Percentiles rank a stretch among this genome's conserved stretches.
These are phyloP conservation scores for Endogone sp. DNA, from an alignment of 192 early-diverging fungal species.

Conservation along the genomic window DNA sequence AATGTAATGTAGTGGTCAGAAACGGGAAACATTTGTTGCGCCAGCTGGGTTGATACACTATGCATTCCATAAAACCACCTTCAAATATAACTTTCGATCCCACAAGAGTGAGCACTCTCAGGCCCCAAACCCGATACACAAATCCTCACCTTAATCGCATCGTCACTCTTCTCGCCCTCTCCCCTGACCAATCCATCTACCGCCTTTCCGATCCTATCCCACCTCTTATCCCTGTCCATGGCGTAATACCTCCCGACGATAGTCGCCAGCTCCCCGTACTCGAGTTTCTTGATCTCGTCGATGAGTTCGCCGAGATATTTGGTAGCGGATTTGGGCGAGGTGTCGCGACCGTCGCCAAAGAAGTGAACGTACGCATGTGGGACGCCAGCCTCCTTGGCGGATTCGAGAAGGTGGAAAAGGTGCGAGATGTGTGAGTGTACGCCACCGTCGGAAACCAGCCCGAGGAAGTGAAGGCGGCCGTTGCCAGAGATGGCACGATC, in stretches of 20 bases:
- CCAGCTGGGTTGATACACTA: too few species aligned
- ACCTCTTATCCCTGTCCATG: constrained; percentile 99
- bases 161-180: constrained; percentile 66
- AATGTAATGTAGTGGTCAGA: background rate
- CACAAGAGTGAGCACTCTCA: too few species aligned
- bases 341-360: constrained; percentile 98
- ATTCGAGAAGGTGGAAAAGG: constrained; percentile 73
- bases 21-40: too few species aligned
- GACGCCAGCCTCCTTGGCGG: constrained; percentile 82
- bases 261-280: constrained; percentile 89
- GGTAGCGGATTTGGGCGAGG: constrained; percentile 80
- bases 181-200: constrained; percentile 85
- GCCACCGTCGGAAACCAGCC: constrained; percentile 97
- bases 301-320: constrained; percentile 77
- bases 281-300: constrained; percentile 54
- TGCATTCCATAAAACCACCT: too few species aligned
- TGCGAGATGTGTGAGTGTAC: constrained; percentile 97
- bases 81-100: too few species aligned
- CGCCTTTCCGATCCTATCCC: constrained; percentile 96
- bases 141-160: constrained; percentile 48
- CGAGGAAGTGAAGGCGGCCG: constrained; percentile 90
- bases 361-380: constrained; percentile 90
- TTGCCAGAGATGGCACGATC: constrained; percentile 79
- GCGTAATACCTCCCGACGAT: constrained; percentile 98
- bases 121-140: too few species aligned